Evolutionary conservation across 306 rosid genomes (phyloP).

Genomic region (Begonia peltatifolia): DNA sequence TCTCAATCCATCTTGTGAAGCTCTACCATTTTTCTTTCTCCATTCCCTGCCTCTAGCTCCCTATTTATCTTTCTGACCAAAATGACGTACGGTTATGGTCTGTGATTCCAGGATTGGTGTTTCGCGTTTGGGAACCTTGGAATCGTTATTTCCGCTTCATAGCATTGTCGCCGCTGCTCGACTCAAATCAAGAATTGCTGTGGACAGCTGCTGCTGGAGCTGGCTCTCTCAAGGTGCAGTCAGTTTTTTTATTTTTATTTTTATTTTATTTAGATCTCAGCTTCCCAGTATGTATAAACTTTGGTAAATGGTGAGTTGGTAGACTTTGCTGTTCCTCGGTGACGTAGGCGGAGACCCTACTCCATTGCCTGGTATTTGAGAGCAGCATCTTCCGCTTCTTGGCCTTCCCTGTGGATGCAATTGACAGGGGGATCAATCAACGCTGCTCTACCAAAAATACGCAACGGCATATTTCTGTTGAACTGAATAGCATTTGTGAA

Average conservation of each 20-base stretch:
- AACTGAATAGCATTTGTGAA: no score
- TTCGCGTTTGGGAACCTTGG: slow-evolving; percentile 47
- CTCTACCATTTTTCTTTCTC: neutral
- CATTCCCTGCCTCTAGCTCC: no score
- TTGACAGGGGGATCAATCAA: no score
- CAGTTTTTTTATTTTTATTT: neutral
- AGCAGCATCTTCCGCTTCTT: neutral
- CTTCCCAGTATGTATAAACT: neutral
- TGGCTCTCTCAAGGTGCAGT: slow-evolving; percentile 63
- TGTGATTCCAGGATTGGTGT: slow-evolving; percentile 27
- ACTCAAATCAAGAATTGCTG: slow-evolving; percentile 66
- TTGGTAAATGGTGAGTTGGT: slow-evolving; percentile 11
- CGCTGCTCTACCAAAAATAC: neutral
- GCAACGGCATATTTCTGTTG: no score
- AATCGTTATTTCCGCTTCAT: slow-evolving; percentile 80
- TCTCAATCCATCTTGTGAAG: neutral
- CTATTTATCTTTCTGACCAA: no score
- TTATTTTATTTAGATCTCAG: slow-evolving; percentile 2
- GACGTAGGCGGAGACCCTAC: neutral
- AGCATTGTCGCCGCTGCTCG: slow-evolving; percentile 75
- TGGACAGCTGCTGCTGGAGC: slow-evolving; percentile 70
- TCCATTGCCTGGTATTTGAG: neutral
- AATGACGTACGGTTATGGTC: neutral
- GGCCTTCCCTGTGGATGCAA: neutral
- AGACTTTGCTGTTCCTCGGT: slow-evolving; percentile 33